Base-by-base conservation (phyloP, 2,329 filamentous ascomycete species). In the Cadophora sp. region DNA sequence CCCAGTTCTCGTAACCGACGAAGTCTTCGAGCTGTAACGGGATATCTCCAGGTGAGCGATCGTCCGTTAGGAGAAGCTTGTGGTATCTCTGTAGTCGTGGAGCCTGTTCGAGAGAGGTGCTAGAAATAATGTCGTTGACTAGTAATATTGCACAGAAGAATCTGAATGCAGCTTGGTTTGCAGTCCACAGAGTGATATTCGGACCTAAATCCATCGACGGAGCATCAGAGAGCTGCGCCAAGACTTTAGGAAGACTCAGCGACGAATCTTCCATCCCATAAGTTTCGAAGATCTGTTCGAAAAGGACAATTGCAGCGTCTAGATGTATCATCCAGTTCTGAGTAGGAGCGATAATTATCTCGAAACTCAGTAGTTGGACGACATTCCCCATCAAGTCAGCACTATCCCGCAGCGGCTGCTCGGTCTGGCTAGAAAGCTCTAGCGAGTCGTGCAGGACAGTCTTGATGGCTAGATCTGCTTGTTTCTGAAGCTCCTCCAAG, bases 1-100 rank as follows among this genome's bases (percentile, higher is more conserved):
- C 81, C 84, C 84, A 86, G 74, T 87, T 89, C 60, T 85, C 78
- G 64, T 85, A 79, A 1, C 87, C 87, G n/a, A 84, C 73, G 61
- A 85, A 82, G 36, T 82, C 81, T 51, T 83, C 81, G 62, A 87
- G 78, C 39, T 80, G 76, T 11, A 85, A 75, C 2, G 27, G 64
- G 4, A 50, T 75, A 0, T 73, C 58, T 1, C 75, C 11, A 43
- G 41, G 73, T 20, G 13, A 11, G 18, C 33, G 13, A 8, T 27
- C 41, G 53, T 59, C 45, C n/a, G 24, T 22, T 20, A 85, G 80
- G 27, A 84, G 74, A 45, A 72, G 68, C 48, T 71, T 71, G 69
- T 83, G 82, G 72, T 84, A 84, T 3, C 65, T 67, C 48, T 71
- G 70, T 20, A 85, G 76, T 0, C 79, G 77, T 0, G 83, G 83